Evolutionary conservation across 2,329 filamentous ascomycete genomes (phyloP).

Genomic region (Aureobasidium namibiae): DNA sequence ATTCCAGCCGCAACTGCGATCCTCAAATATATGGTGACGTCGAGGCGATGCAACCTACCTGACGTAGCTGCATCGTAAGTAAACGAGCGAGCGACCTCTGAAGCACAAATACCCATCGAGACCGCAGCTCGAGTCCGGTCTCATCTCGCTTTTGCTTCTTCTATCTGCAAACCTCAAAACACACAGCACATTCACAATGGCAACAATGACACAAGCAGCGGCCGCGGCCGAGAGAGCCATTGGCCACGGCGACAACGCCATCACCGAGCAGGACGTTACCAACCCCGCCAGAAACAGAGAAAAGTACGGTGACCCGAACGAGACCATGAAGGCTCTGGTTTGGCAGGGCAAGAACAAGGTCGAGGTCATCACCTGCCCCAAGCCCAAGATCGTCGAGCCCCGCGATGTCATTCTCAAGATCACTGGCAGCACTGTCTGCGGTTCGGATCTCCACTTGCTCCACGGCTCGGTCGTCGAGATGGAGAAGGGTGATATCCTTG

Average conservation of each 20-base stretch:
- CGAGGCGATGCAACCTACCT: slow-evolving; percentile 2
- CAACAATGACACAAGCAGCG: slow-evolving; percentile 55
- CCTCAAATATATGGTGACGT: slow-evolving; percentile 8
- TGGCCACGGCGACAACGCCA: slow-evolving; percentile 58
- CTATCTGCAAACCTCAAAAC: not conserved
- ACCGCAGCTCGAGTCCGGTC: not conserved
- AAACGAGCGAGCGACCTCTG: not conserved
- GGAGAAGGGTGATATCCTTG: slow-evolving; percentile 44
- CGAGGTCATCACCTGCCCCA: slow-evolving; percentile 58
- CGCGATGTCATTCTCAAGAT: slow-evolving; percentile 74
- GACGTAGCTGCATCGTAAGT: slow-evolving; percentile 5
- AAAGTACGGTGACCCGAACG: slow-evolving; percentile 43
- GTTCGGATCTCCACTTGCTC: slow-evolving; percentile 52
- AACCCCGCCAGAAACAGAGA: slow-evolving; percentile 48
- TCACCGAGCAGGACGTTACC: slow-evolving; percentile 59
- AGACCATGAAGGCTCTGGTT: slow-evolving; percentile 69
- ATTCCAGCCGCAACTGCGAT: not conserved
- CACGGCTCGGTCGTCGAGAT: slow-evolving; percentile 42
- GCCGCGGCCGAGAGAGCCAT: slow-evolving; percentile 57
- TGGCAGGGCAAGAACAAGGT: slow-evolving; percentile 81
- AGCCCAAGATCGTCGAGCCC: slow-evolving; percentile 64
- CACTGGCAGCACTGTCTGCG: slow-evolving; percentile 57
- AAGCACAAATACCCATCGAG: not conserved
- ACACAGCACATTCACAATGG: slow-evolving; percentile 21
- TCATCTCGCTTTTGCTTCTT: not conserved